A percentile compares a stretch with the other conserved stretches of the same genome.
These are phyloP conservation scores for Mucor ambiguus DNA, from an alignment of 371 early-diverging fungal genomes.

Conservation along the genomic window DNA sequence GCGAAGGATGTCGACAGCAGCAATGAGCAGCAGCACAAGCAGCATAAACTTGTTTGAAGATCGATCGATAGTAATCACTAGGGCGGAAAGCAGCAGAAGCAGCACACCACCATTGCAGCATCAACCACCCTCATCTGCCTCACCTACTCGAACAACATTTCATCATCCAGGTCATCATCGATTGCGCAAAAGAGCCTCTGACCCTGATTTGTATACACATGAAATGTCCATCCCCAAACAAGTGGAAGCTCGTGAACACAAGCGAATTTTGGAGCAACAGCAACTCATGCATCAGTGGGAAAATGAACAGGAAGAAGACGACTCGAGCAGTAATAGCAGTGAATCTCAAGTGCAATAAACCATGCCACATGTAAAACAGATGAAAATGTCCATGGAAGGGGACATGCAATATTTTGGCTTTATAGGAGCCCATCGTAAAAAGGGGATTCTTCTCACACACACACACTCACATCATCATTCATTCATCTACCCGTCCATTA, in stretches of 20 bases:
- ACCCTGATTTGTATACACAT: constrained; percentile 6
- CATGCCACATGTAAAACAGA: constrained; percentile 1
- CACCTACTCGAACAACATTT: constrained; percentile 1
- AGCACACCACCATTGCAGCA: constrained; percentile 2
- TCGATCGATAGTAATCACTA: constrained; percentile 1
- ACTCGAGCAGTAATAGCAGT: neutral
- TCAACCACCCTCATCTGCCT: neutral
- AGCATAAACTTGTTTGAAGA: neutral
- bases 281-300: neutral
- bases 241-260: constrained; percentile 15
- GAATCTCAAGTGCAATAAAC: neutral
- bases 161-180: neutral
- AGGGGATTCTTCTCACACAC: neutral
- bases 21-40: neutral
- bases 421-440: neutral
- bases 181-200: constrained; percentile 13
- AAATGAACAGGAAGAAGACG: neutral
- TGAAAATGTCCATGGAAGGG: neutral
- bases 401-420: neutral
- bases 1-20: constrained; percentile 1
- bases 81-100: neutral
- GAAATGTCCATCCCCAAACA: constrained; percentile 22
- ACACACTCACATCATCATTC: neutral
- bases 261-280: constrained; percentile 1
- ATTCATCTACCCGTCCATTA: neutral